Base-by-base conservation (phyloP, 257 asterid species). In the Striga asiatica region DNA sequence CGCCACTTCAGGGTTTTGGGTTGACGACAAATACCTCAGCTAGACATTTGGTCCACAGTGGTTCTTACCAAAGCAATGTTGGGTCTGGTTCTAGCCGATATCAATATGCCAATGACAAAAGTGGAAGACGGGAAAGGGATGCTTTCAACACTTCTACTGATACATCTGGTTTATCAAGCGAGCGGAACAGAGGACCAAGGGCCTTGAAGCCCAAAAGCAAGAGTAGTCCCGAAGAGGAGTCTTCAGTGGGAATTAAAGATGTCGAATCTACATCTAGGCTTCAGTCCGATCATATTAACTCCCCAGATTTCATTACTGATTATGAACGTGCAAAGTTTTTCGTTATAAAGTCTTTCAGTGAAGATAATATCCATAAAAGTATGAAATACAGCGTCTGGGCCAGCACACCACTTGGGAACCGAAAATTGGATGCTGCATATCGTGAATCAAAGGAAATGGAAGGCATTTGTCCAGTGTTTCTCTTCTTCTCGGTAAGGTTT, bases 121-220 rank as follows among this genome's bases (percentile, higher is more conserved):
- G 77, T 56, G 95, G 82, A 71, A 76, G 95, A 59, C 97, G 88
- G 47, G 97, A 84, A 39, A 79, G 88, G 78, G 94, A 82, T 37
- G 54, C 76, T 34, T 58, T 70, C 54, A 70, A 50, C 71, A 66
- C 73, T 54, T 65, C 93, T 39, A 46, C 71, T 14, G 95, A 88
- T 65, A 66, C 82, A 50, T 70, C 78, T 54, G 93, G 88, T 63
- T 52, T 71, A 46, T 59, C 88, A 43, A 79, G 75, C 69, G 97
- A 88, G 56, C 85, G 94, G 49, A 88, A 88, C 71, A 72, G 95
- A 62, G 99, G 99, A 39, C 97, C 97, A n/a, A 85, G 99, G 76
- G 87, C 95, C 67, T 77, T 77, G 55, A 92, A 81, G 74, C 88
- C 85, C 29, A 85, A 72, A 68, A 69, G 56, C 76, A 84, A 75